These are phyloP conservation scores for Hypoxylon sp. DNA, from an alignment of 2,329 filamentous ascomycete genomes.

Conservation along the genomic window DNA sequence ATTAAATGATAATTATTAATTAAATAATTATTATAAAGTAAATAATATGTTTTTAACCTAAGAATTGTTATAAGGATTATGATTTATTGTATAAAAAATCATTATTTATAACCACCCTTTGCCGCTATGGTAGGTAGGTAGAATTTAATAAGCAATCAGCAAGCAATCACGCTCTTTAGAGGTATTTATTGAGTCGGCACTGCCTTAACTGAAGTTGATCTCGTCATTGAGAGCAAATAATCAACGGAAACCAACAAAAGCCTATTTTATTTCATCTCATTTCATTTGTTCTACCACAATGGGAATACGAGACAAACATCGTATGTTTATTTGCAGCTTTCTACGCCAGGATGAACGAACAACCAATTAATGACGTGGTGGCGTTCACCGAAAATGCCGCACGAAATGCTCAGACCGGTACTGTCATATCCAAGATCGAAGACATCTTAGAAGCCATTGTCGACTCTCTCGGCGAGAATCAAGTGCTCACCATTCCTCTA, in stretches of 20 bases:
- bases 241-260: no score
- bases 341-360: conserved; percentile 25
- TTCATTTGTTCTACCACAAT: background rate
- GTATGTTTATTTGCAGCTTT: background rate
- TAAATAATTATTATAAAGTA: no score
- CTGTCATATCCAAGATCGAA: conserved; percentile 69
- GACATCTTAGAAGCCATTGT: conserved; percentile 67
- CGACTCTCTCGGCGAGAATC: conserved; percentile 63
- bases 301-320: background rate
- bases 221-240: background rate
- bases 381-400: conserved; percentile 2
- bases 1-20: no score
- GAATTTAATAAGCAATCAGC: background rate
- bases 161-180: conserved; percentile 1
- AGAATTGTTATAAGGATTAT: no score
- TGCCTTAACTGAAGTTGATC: background rate
- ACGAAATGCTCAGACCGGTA: conserved; percentile 39
- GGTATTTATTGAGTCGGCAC: background rate
- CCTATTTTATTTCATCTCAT: background rate
- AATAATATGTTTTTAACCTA: no score
- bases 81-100: no score
- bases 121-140: no score
- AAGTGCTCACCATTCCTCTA: conserved; percentile 65
- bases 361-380: background rate
- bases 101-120: no score